Evolutionary conservation across 2,329 filamentous ascomycete genomes (phyloP).

Genomic region (Calonectria fujianensis): DNA sequence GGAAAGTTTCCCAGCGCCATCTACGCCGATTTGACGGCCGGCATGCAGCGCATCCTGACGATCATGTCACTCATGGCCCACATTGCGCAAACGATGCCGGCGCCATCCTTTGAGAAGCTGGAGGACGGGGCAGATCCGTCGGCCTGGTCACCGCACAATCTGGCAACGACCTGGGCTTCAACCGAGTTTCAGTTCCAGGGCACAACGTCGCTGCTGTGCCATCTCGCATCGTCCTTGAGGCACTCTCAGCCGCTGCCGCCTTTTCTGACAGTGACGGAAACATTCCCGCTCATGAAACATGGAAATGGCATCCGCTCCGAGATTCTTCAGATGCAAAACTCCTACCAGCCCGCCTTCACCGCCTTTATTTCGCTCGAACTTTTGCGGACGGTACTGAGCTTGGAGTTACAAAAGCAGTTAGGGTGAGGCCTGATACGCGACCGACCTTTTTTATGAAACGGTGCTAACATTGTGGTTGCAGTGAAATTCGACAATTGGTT

Average conservation of each 20-base stretch:
- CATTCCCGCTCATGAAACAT: constrained; percentile 30
- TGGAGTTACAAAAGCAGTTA: constrained; percentile 41
- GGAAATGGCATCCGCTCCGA: constrained; percentile 26
- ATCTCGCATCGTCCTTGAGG: constrained; percentile 36
- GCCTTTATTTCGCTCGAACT: constrained; percentile 41
- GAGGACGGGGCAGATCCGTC: neutral
- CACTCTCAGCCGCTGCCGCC: constrained; percentile 36
- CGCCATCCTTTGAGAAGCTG: neutral
- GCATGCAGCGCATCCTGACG: constrained; percentile 40
- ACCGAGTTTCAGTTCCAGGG: constrained; percentile 32
- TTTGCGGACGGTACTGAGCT: constrained; percentile 34
- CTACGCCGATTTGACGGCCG: constrained; percentile 29
- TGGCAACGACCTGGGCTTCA: constrained; percentile 29
- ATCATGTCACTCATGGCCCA: constrained; percentile 40
- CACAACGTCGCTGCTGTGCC: constrained; percentile 37
- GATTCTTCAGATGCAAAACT: constrained; percentile 29
- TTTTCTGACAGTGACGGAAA: constrained; percentile 27
- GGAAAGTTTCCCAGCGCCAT: constrained; percentile 37
- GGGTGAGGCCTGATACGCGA: constrained; percentile 18
- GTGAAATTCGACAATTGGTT: constrained; percentile 29
- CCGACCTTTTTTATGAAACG: neutral
- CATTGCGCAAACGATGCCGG: constrained; percentile 36
- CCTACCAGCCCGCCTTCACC: constrained; percentile 33
- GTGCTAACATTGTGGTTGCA: constrained; percentile 2
- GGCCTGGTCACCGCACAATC: constrained; percentile 13